A percentile compares a stretch with the other conserved stretches of the same genome.
Conservation (phyloP, 2,329 filamentous ascomycete species). For the Ophioceras dolichostomum region DNA sequence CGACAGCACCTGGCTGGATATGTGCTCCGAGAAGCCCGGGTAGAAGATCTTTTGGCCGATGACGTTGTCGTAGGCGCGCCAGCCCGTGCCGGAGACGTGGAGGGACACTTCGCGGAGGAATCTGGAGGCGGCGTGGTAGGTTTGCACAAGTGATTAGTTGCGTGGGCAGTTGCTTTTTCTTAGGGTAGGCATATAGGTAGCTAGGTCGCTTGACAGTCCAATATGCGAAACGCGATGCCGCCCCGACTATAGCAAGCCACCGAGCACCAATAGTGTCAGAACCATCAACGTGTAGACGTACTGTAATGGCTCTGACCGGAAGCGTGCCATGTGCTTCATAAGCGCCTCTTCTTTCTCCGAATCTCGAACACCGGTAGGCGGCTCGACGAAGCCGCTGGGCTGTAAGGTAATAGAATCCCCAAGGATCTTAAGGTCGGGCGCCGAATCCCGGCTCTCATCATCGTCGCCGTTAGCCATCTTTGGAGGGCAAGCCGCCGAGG, state of each 20-base stretch:
- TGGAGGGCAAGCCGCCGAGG: too few species aligned
- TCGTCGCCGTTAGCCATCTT: conserved; percentile 16
- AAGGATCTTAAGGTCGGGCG: conserved; percentile 67
- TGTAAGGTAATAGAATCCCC: conserved; percentile 64
- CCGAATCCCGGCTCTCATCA: conserved; percentile 36
- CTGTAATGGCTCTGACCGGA: conserved; percentile 58
- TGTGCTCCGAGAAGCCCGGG: conserved; percentile 78
- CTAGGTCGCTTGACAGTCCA: too few species aligned
- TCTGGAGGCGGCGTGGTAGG: too few species aligned
- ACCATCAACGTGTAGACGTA: too few species aligned
- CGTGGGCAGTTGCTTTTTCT: background rate
- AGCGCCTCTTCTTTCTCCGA: conserved; percentile 55
- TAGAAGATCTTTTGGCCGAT: conserved; percentile 94
- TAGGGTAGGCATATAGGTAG: background rate
- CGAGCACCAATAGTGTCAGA: background rate
- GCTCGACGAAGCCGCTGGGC: conserved; percentile 49
- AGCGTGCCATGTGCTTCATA: conserved; percentile 76
- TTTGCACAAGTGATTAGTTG: too few species aligned
- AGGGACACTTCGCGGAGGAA: conserved; percentile 90
- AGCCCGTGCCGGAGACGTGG: conserved; percentile 85
- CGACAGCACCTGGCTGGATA: conserved; percentile 66
- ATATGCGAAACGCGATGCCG: background rate
- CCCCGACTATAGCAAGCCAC: background rate
- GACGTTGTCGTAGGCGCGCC: conserved; percentile 85
- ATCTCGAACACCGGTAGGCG: conserved; percentile 24